Evolutionary conservation across 306 rosid genomes (phyloP).

Genomic region (Carpinus viminea): DNA sequence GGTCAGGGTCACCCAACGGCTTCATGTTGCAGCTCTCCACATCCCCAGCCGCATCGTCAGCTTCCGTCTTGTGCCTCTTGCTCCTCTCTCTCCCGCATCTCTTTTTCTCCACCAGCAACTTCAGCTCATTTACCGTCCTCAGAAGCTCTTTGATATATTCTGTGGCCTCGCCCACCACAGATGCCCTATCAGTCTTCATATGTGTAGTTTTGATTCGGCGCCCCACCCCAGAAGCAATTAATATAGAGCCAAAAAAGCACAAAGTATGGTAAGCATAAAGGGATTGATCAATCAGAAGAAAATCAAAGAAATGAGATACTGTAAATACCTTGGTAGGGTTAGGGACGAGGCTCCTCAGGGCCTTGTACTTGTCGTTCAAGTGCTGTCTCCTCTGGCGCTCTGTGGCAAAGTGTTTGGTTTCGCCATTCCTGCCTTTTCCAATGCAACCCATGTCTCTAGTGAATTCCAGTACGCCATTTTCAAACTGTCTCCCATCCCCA

Average conservation of each 20-base stretch:
- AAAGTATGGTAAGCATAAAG: not conserved
- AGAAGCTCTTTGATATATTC: conserved; percentile 62
- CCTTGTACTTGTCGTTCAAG: conserved; percentile 43
- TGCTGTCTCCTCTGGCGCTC: conserved; percentile 68
- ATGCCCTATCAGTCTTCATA: conserved; percentile 75
- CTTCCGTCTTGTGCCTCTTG: conserved; percentile 59
- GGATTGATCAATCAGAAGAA: not conserved
- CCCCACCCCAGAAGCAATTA: not conserved
- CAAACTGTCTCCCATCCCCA: conserved; percentile 51
- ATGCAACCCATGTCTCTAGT: conserved; percentile 42
- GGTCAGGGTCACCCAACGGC: conserved; percentile 55
- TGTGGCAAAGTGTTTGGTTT: conserved; percentile 46
- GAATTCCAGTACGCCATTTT: conserved; percentile 72
- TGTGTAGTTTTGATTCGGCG: not conserved
- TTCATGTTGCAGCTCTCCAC: conserved; percentile 68
- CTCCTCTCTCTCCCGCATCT: conserved; percentile 59
- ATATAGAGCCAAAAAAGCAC: no score
- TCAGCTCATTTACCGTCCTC: conserved; percentile 63
- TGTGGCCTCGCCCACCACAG: conserved; percentile 76
- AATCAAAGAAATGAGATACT: not conserved
- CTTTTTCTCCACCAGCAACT: conserved; percentile 58
- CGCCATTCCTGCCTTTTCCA: conserved; percentile 47
- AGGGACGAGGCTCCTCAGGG: conserved; percentile 57
- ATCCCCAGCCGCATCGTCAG: conserved; percentile 41
- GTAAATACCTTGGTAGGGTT: conserved; percentile 61